Evolutionary conservation across 1,284 basidiomycete species (phyloP).

Genomic region (Cutaneotrichosporon spelunceum): DNA sequence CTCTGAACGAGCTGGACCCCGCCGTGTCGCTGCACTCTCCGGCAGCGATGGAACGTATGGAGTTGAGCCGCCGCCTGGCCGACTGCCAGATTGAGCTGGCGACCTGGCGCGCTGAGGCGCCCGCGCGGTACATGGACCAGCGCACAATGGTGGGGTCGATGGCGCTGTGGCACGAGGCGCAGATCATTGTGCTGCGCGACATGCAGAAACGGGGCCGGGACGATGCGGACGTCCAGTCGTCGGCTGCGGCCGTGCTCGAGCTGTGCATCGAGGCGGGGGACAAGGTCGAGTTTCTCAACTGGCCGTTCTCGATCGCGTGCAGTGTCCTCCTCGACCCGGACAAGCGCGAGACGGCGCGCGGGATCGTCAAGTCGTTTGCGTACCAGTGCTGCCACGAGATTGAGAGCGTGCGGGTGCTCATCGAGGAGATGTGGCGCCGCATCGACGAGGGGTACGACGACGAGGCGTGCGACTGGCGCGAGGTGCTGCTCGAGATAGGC

Average conservation of each 20-base stretch:
- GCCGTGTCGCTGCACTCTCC: constrained; percentile 21
- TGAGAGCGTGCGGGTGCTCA: constrained; percentile 29
- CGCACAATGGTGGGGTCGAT: constrained; percentile 35
- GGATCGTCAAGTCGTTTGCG: constrained; percentile 37
- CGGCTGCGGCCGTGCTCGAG: constrained; percentile 34
- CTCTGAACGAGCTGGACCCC: constrained; percentile 20
- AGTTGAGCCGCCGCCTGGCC: constrained; percentile 18
- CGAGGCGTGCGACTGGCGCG: constrained; percentile 39
- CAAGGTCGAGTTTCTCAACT: constrained; percentile 48
- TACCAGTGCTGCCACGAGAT: constrained; percentile 45
- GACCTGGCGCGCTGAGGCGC: constrained; percentile 25
- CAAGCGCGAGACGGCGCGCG: constrained; percentile 30
- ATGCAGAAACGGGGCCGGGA: constrained; percentile 26
- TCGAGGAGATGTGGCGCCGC: constrained; percentile 44
- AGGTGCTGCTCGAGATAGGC: constrained; percentile 40
- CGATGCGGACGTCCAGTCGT: constrained; percentile 32
- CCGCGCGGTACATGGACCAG: constrained; percentile 22
- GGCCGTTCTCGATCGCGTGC: constrained; percentile 38
- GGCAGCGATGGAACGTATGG: constrained; percentile 21
- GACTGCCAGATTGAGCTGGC: constrained; percentile 24
- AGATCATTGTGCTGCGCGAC: constrained; percentile 36
- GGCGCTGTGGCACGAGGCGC: constrained; percentile 39
- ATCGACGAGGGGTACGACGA: constrained; percentile 41
- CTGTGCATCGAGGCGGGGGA: constrained; percentile 38
- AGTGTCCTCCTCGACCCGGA: constrained; percentile 26